Percentiles rank a stretch among this genome's conserved stretches.
Evolutionary conservation across 495 filamentous ascomycete genomes (phyloP).

Genomic region (Neohortaea acidophila): DNA sequence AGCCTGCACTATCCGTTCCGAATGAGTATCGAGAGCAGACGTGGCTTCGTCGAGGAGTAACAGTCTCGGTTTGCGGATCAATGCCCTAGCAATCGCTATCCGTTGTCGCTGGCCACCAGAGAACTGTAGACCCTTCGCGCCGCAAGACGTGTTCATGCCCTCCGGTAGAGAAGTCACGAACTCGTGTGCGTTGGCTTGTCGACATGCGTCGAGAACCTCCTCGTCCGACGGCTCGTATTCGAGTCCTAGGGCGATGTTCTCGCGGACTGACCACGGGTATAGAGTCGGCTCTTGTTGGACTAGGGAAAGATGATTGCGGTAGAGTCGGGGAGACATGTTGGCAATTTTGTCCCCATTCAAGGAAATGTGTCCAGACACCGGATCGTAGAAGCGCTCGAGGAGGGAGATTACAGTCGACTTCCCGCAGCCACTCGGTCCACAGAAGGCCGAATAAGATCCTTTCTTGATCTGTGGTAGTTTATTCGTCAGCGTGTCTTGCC

Average conservation of each 20-base stretch:
- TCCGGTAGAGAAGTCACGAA: slow-evolving; percentile 27
- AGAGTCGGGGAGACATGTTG: slow-evolving; percentile 5
- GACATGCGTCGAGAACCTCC: slow-evolving; percentile 20
- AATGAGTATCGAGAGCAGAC: slow-evolving; percentile 7
- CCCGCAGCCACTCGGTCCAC: slow-evolving; percentile 54
- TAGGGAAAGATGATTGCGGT: slow-evolving; percentile 17
- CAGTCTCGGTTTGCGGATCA: slow-evolving; percentile 7
- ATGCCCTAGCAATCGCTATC: slow-evolving; percentile 10
- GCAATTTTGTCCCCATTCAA: slow-evolving; percentile 14
- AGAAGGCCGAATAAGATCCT: not conserved
- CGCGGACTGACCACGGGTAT: slow-evolving; percentile 6
- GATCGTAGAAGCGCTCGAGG: slow-evolving; percentile 21
- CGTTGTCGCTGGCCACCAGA: slow-evolving; percentile 12
- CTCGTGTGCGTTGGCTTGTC: slow-evolving; percentile 24
- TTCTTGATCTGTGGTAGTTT: not conserved
- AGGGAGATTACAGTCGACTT: slow-evolving; percentile 44
- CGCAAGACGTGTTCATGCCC: slow-evolving; percentile 17
- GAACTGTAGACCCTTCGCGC: slow-evolving; percentile 3
- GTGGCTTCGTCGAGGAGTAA: slow-evolving; percentile 14
- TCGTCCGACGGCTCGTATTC: slow-evolving; percentile 5
- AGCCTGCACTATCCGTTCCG: slow-evolving; percentile 9
- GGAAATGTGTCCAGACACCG: slow-evolving; percentile 15
- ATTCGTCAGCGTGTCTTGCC: not conserved
- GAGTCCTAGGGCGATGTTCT: slow-evolving; percentile 12
- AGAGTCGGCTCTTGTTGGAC: slow-evolving; percentile 12